These are phyloP conservation scores for Wickerhamiella occidentalis DNA, from an alignment of 805 yeast species.

Conservation along the genomic window DNA sequence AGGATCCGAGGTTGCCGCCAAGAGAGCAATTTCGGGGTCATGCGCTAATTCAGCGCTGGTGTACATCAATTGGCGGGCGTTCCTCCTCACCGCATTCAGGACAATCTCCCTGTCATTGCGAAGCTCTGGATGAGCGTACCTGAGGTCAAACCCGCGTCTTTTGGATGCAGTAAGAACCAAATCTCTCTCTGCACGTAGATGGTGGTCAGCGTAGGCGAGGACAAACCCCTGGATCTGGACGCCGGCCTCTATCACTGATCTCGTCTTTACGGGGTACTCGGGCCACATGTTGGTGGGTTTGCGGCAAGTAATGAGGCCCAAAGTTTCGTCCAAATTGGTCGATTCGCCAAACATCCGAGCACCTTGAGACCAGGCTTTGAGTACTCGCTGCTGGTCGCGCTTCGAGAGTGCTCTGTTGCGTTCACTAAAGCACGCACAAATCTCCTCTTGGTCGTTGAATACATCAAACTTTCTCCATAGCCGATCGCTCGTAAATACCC, in stretches of 20 bases:
- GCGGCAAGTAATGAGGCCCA: neutral
- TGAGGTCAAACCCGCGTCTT: neutral
- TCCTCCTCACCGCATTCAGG: neutral
- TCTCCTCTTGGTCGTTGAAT: neutral
- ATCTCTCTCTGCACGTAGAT: neutral
- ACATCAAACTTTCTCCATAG: neutral
- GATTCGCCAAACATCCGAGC: conserved; percentile 3
- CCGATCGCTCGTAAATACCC: neutral
- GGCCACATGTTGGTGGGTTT: neutral
- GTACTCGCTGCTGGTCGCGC: neutral
- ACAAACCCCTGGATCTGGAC: neutral
- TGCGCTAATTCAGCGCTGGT: neutral
- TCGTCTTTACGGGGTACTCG: neutral
- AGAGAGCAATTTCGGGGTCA: neutral
- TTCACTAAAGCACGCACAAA: neutral
- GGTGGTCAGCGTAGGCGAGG: neutral
- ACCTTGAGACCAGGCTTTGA: conserved; percentile 1
- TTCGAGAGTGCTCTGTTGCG: neutral
- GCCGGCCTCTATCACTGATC: neutral
- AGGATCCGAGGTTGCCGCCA: neutral
- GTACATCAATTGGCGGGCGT: neutral
- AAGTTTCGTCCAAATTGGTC: neutral
- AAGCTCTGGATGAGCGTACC: neutral
- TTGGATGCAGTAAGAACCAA: neutral
- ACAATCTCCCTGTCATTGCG: conserved; percentile 8